Conservation (phyloP, 352 stramenopile species). For the Globisporangium carolinianum region DNA sequence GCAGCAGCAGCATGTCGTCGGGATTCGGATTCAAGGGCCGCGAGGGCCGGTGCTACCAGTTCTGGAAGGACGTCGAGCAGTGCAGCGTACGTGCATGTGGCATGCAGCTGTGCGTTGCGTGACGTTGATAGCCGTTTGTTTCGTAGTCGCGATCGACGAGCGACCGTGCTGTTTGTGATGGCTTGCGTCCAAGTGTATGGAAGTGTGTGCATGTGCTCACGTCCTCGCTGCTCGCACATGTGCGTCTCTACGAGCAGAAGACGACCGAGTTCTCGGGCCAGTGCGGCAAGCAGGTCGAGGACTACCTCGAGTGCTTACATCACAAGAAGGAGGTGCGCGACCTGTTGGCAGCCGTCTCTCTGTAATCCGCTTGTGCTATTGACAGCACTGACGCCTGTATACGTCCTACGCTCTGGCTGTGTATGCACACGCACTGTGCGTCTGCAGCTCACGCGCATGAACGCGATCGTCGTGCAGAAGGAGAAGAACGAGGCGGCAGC, state of each 20-base stretch:
- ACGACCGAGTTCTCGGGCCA: slow-evolving; percentile 74
- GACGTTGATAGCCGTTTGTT: neutral
- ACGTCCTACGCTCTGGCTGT: neutral
- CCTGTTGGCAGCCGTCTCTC: neutral
- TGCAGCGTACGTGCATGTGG: slow-evolving; percentile 88
- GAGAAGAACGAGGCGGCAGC: slow-evolving; percentile 61
- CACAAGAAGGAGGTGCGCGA: slow-evolving; percentile 88
- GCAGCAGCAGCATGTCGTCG: slow-evolving; percentile 76
- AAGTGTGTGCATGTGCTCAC: neutral
- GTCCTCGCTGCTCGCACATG: neutral
- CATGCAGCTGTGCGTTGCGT: slow-evolving; percentile 18
- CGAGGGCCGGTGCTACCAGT: slow-evolving; percentile 90
- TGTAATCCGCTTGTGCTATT: neutral
- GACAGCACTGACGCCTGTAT: neutral
- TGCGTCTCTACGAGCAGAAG: slow-evolving; percentile 34
- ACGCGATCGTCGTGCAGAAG: slow-evolving; percentile 73
- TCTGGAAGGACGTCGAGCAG: slow-evolving; percentile 92
- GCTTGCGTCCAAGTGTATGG: neutral
- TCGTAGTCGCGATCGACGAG: too few relatives aligned
- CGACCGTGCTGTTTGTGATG: neutral
- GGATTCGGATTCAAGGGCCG: slow-evolving; percentile 91
- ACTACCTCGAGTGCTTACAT: slow-evolving; percentile 95
- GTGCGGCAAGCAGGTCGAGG: slow-evolving; percentile 85
- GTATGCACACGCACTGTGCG: neutral
- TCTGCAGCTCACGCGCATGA: slow-evolving; percentile 73